A percentile compares a stretch with the other conserved stretches of the same genome.
phyloP scores from a whole-genome alignment of 1,284 basidiomycete species.

The Fomes fomentarius region DNA sequence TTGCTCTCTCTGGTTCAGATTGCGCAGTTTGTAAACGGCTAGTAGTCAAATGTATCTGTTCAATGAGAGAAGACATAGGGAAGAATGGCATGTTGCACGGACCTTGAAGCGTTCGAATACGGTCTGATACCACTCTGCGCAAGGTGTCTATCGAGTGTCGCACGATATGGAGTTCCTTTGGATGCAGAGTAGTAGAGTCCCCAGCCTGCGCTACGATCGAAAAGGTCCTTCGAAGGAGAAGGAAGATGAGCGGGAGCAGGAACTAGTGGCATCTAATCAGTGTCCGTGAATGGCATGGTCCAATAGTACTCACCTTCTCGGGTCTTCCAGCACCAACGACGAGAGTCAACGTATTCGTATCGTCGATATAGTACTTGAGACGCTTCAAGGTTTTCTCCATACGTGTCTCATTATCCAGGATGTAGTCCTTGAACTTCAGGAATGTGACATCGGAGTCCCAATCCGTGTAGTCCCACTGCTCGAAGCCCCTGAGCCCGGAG shows the following conservation, averaged over 20 bases:
- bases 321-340: slow-evolving; percentile 18
- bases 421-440: slow-evolving; percentile 23
- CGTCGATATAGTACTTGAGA: slow-evolving; percentile 30
- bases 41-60: not conserved
- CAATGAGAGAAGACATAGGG: too few species aligned
- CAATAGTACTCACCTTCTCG: slow-evolving; percentile 23
- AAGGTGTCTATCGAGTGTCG: not conserved
- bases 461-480: not conserved
- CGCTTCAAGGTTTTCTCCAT: slow-evolving; percentile 19
- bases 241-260: slow-evolving; percentile 14
- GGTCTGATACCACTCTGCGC: not conserved
- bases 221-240: slow-evolving; percentile 9
- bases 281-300: too few species aligned
- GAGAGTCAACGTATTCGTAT: slow-evolving; percentile 22
- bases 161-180: not conserved
- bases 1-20: slow-evolving; percentile 26
- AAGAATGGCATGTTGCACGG: too few species aligned
- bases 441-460: slow-evolving; percentile 6
- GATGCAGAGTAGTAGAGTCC: not conserved
- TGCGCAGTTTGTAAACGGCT: slow-evolving; percentile 40
- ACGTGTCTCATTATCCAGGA: slow-evolving; percentile 23
- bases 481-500: not conserved
- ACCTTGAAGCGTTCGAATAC: slow-evolving; percentile 4
- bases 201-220: slow-evolving; percentile 2
- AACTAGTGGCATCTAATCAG: not conserved